These are phyloP conservation scores for Beauveria medogensis DNA, from an alignment of 2,329 filamentous ascomycete species.

Conservation along the genomic window DNA sequence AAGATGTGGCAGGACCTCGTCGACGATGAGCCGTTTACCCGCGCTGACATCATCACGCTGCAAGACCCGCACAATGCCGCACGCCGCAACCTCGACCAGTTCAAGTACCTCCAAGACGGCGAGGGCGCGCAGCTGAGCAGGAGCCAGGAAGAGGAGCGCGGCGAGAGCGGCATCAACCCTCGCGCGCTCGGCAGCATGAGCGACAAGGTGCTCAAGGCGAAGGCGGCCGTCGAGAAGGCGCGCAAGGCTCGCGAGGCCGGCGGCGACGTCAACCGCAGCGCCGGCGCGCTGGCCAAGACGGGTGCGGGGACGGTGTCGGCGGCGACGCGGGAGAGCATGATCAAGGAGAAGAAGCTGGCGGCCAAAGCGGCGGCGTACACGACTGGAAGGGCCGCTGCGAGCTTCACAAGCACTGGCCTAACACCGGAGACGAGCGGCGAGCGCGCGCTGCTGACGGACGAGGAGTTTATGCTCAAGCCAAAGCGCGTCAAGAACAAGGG, in stretches of 20 bases:
- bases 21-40: slow-evolving; percentile 75
- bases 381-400: slow-evolving; percentile 82
- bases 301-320: slow-evolving; percentile 14
- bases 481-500: slow-evolving; percentile 83
- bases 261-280: slow-evolving; percentile 47
- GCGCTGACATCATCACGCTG: slow-evolving; percentile 89
- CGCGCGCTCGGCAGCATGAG: slow-evolving; percentile 68
- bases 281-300: slow-evolving; percentile 34
- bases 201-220: slow-evolving; percentile 81
- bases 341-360: slow-evolving; percentile 52
- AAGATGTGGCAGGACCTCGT: slow-evolving; percentile 94
- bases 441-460: slow-evolving; percentile 77
- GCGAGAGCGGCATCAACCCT: slow-evolving; percentile 65
- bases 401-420: slow-evolving; percentile 89
- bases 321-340: slow-evolving; percentile 27
- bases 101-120: slow-evolving; percentile 84
- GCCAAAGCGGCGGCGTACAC: slow-evolving; percentile 88
- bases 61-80: slow-evolving; percentile 92
- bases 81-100: slow-evolving; percentile 73
- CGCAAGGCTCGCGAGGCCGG: slow-evolving; percentile 62
- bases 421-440: slow-evolving; percentile 87
- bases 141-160: slow-evolving; percentile 61
- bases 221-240: slow-evolving; percentile 87
- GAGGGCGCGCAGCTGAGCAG: slow-evolving; percentile 58
- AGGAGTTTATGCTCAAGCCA: slow-evolving; percentile 94